These are phyloP conservation scores for Rhodamnia argentea DNA, from an alignment of 345 rosid genomes.

Conservation along the genomic window DNA sequence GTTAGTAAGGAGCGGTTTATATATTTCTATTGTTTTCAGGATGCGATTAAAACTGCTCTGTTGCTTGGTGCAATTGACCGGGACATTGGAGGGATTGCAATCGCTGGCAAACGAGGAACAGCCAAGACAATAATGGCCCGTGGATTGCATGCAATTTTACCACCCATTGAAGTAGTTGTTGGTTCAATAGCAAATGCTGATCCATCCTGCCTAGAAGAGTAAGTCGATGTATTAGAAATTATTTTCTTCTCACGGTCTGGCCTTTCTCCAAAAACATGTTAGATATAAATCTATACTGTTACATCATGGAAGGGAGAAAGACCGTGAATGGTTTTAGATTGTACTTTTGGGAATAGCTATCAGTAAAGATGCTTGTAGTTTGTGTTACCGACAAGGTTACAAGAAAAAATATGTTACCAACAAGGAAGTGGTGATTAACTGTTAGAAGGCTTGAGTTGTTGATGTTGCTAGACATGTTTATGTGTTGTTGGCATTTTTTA, in stretches of 20 bases:
- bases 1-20: neutral
- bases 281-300: neutral
- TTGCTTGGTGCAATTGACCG: slow-evolving; percentile 92
- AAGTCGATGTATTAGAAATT: slow-evolving; percentile 7
- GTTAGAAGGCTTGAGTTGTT: neutral
- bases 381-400: neutral
- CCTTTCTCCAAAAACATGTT: neutral
- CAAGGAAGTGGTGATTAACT: neutral
- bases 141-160: slow-evolving; percentile 79
- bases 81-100: slow-evolving; percentile 88
- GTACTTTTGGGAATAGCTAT: neutral
- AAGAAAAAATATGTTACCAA: neutral
- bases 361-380: neutral
- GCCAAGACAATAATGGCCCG: slow-evolving; percentile 96
- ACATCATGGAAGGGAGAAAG: neutral
- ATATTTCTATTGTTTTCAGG: slow-evolving; percentile 24
- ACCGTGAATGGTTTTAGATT: neutral
- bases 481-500: neutral
- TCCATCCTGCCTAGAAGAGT: slow-evolving; percentile 80
- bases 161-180: slow-evolving; percentile 85
- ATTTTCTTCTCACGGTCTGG: neutral
- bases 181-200: slow-evolving; percentile 84
- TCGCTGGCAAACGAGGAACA: slow-evolving; percentile 85
- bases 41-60: slow-evolving; percentile 91
- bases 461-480: neutral